phyloP scores from a whole-genome alignment of 805 yeast genomes.

The Zygoascus ofunaensis region DNA sequence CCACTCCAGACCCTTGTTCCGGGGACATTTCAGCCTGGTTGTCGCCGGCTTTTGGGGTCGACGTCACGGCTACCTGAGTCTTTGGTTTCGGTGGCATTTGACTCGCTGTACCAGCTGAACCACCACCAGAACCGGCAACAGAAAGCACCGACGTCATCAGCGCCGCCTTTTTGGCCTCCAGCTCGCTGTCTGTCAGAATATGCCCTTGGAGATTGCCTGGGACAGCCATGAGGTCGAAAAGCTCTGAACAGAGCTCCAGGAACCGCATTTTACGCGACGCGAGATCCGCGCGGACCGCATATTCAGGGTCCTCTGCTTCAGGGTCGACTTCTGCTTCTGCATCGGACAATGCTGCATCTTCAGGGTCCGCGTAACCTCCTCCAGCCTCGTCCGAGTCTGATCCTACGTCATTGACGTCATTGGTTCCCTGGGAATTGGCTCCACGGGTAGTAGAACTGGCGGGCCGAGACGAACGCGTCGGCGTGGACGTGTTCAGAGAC shows the following conservation, averaged over 20 bases:
- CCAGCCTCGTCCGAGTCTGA: constrained; percentile 13
- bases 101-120: no score
- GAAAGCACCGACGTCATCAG: no score
- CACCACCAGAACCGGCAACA: no score
- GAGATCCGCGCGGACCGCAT: background rate
- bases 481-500: background rate
- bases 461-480: background rate
- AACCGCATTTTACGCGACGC: constrained; percentile 19
- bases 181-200: no score
- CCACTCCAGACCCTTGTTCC: no score
- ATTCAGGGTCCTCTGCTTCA: background rate
- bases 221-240: constrained; percentile 26
- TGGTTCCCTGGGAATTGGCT: background rate
- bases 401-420: background rate
- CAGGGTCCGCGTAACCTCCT: constrained; percentile 17
- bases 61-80: no score
- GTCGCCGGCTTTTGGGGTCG: no score
- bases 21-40: no score
- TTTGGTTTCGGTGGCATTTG: no score
- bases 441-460: background rate
- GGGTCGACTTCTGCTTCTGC: constrained; percentile 10
- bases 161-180: no score
- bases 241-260: constrained; percentile 24
- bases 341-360: constrained; percentile 18
- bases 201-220: no score